These are phyloP conservation scores for Antrodiella citrinella DNA, from an alignment of 768 basidiomycete genomes.

Conservation along the genomic window DNA sequence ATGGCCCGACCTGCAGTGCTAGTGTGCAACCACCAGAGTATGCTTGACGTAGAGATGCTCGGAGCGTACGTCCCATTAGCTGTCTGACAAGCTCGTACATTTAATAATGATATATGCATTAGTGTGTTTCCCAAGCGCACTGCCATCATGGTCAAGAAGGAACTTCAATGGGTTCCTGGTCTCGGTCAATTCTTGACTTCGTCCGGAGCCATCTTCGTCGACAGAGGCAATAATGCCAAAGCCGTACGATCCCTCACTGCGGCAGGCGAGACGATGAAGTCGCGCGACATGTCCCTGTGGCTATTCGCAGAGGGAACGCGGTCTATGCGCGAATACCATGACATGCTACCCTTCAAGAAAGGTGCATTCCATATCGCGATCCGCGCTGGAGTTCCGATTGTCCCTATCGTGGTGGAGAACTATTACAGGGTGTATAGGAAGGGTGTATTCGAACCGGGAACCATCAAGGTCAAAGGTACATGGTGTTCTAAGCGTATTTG, in stretches of 20 bases:
- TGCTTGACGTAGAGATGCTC: conserved; percentile 79
- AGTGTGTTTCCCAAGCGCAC: conserved; percentile 79
- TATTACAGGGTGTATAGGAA: conserved; percentile 83
- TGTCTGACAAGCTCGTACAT: conserved; percentile 5
- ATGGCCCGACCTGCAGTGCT: conserved; percentile 60
- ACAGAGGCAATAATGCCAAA: conserved; percentile 69
- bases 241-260: conserved; percentile 71
- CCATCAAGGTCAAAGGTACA: conserved; percentile 76
- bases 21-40: conserved; percentile 89
- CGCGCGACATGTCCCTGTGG: conserved; percentile 67
- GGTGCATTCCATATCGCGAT: conserved; percentile 96
- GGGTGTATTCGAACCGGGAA: conserved; percentile 68
- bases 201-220: conserved; percentile 86
- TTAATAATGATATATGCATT: conserved; percentile 6
- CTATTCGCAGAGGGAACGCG: conserved; percentile 97
- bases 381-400: conserved; percentile 82
- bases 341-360: conserved; percentile 89
- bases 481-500: not conserved
- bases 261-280: conserved; percentile 76
- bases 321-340: conserved; percentile 52
- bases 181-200: conserved; percentile 88
- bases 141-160: conserved; percentile 90
- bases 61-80: conserved; percentile 51
- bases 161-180: conserved; percentile 71
- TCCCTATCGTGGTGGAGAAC: conserved; percentile 90